Conservation (phyloP, 805 yeast genomes). For the Yamadazyma paraphyllophila region DNA sequence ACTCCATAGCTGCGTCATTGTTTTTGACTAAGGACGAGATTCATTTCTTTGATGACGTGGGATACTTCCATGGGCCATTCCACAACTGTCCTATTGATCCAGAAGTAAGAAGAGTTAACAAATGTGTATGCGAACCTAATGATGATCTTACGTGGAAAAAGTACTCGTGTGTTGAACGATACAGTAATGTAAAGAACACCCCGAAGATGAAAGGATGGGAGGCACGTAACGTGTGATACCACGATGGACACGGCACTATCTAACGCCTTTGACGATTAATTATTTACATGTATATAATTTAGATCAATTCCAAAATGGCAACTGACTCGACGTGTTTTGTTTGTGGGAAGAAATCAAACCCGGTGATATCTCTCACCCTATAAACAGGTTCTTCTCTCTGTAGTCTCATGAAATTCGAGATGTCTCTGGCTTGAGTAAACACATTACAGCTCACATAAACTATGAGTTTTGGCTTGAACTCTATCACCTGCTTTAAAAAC, state of each 20-base stretch:
- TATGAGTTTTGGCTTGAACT: slow-evolving; percentile 36
- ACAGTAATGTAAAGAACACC: slow-evolving; percentile 52
- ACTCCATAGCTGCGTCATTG: slow-evolving; percentile 80
- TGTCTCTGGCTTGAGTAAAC: slow-evolving; percentile 45
- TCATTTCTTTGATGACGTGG: slow-evolving; percentile 80
- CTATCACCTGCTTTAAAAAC: slow-evolving; percentile 35
- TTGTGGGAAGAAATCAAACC: slow-evolving; percentile 53
- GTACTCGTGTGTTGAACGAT: slow-evolving; percentile 70
- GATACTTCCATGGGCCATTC: slow-evolving; percentile 83
- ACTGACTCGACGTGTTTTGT: slow-evolving; percentile 59
- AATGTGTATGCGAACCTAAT: slow-evolving; percentile 70
- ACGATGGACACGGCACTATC: too few species aligned
- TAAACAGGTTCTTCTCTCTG: slow-evolving; percentile 18
- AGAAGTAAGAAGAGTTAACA: slow-evolving; percentile 52
- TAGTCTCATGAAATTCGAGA: slow-evolving; percentile 26
- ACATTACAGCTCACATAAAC: slow-evolving; percentile 46
- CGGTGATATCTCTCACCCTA: slow-evolving; percentile 26
- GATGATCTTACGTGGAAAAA: slow-evolving; percentile 77
- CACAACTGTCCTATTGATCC: slow-evolving; percentile 74
- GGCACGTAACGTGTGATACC: slow-evolving; percentile 38
- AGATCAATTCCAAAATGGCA: slow-evolving; percentile 38
- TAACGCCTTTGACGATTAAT: not conserved
- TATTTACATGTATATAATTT: slow-evolving; percentile 2
- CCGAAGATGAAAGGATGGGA: slow-evolving; percentile 73
- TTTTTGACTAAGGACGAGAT: slow-evolving; percentile 68